Evolutionary conservation across 441 rosid species (phyloP).

Genomic region (Gossypium davidsonii): DNA sequence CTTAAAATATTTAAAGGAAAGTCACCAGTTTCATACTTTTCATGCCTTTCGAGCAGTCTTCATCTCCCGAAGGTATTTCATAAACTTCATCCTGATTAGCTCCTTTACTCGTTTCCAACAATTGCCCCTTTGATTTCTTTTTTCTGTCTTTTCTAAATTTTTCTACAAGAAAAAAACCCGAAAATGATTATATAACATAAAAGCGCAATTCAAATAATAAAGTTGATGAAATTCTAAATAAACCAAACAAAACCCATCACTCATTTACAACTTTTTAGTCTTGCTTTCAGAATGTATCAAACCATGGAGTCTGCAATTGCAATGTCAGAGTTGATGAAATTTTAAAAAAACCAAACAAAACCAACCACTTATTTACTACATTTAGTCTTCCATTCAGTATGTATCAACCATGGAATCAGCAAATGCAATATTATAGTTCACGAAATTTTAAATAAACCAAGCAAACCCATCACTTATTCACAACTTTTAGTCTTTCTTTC

Average conservation of each 20-base stretch:
- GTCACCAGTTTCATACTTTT: constrained; percentile 47
- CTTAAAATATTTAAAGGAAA: background rate
- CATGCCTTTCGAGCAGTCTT: constrained; percentile 76
- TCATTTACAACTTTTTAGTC: background rate
- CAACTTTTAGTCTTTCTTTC: background rate
- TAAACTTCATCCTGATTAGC: constrained; percentile 44
- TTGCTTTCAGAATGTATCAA: background rate
- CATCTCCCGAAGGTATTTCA: constrained; percentile 77
- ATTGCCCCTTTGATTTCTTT: constrained; percentile 30
- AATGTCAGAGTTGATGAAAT: background rate
- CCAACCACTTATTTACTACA: background rate
- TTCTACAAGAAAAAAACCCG: constrained; percentile 21
- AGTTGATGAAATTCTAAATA: background rate
- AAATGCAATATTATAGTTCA: background rate
- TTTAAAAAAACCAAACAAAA: background rate
- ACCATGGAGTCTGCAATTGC: background rate
- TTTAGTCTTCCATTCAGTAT: background rate
- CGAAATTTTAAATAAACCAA: background rate
- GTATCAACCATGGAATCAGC: background rate
- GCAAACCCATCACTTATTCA: background rate
- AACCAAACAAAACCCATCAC: background rate
- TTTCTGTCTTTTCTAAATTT: constrained; percentile 50
- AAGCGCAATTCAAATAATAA: background rate
- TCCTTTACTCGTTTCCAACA: constrained; percentile 28
- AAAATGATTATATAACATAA: background rate